phyloP scores from a whole-genome alignment of 805 yeast species.

The Starmerella geochares region DNA sequence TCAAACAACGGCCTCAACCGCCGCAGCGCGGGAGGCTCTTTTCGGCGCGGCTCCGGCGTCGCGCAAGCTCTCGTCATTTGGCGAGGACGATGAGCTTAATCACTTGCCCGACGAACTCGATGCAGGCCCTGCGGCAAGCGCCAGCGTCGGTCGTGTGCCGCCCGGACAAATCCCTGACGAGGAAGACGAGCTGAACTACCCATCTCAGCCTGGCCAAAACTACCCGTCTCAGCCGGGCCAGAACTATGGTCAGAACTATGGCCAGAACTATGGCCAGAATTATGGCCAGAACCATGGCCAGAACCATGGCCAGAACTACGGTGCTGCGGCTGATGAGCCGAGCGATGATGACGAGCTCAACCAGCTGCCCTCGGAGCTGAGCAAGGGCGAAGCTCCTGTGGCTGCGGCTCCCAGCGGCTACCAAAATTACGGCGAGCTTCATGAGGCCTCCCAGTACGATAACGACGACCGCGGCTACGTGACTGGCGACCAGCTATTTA shows the following conservation, averaged over 20 bases:
- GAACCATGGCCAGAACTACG: too few species aligned
- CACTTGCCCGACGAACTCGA: conserved; percentile 25
- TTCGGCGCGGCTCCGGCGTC: conserved; percentile 22
- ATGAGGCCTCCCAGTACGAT: background rate
- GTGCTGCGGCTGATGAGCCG: conserved; percentile 1
- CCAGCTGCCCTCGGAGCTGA: conserved; percentile 19
- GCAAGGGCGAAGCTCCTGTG: conserved; percentile 8
- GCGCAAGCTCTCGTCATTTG: background rate
- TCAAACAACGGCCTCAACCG: conserved; percentile 10
- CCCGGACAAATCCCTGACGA: conserved; percentile 3
- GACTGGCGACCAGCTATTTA: conserved; percentile 15
- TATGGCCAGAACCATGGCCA: too few species aligned
- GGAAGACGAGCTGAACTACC: conserved; percentile 15
- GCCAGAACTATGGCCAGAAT: too few species aligned
- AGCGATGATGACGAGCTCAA: conserved; percentile 22
- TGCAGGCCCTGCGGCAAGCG: background rate
- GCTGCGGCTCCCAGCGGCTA: background rate
- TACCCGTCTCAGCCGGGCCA: background rate
- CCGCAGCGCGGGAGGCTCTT: conserved; percentile 27
- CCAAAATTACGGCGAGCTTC: conserved; percentile 2
- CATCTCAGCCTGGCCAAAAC: conserved; percentile 4
- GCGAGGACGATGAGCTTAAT: conserved; percentile 28
- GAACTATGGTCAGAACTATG: too few species aligned
- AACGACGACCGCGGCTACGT: background rate
- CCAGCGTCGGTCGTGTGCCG: background rate